Percentiles rank a stretch among this genome's conserved stretches.
phyloP scores from a whole-genome alignment of 164 flowering plant genomes.

The Platanus orientalis region DNA sequence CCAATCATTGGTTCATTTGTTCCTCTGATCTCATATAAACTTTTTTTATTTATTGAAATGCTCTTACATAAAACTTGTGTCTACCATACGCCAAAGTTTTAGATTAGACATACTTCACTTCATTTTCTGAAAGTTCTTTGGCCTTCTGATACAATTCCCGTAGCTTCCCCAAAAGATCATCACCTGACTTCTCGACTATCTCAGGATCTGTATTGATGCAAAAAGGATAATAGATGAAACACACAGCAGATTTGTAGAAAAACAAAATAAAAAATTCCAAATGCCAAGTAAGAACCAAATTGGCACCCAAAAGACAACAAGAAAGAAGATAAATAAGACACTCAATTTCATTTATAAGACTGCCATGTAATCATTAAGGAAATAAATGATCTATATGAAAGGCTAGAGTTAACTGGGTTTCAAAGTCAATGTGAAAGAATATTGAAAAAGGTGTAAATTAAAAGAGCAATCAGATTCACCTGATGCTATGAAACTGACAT shows the following conservation, averaged over 20 bases:
- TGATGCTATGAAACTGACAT: too few relatives aligned
- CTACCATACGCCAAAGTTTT: constrained; percentile 2
- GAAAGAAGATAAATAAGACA: neutral
- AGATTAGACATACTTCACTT: constrained; percentile 48
- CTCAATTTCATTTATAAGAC: neutral
- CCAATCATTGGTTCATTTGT: neutral
- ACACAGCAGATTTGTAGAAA: neutral
- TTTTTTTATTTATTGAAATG: neutral
- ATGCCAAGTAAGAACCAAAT: neutral
- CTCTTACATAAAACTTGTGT: neutral
- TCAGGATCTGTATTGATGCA: constrained; percentile 66
- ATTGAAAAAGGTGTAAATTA: too few relatives aligned
- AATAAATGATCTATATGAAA: neutral
- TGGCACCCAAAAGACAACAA: neutral
- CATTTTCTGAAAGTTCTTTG: constrained; percentile 78
- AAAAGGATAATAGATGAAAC: constrained; percentile 9
- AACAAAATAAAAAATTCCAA: neutral
- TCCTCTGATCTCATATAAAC: neutral
- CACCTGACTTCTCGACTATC: constrained; percentile 88
- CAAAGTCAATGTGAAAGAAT: too few relatives aligned
- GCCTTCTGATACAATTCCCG: constrained; percentile 65
- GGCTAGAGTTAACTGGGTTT: neutral
- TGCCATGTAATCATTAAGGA: neutral
- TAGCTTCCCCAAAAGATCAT: constrained; percentile 51
- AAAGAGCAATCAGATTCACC: too few relatives aligned